These are phyloP conservation scores for Annona cherimola DNA, from an alignment of 164 flowering plant species.

Conservation along the genomic window DNA sequence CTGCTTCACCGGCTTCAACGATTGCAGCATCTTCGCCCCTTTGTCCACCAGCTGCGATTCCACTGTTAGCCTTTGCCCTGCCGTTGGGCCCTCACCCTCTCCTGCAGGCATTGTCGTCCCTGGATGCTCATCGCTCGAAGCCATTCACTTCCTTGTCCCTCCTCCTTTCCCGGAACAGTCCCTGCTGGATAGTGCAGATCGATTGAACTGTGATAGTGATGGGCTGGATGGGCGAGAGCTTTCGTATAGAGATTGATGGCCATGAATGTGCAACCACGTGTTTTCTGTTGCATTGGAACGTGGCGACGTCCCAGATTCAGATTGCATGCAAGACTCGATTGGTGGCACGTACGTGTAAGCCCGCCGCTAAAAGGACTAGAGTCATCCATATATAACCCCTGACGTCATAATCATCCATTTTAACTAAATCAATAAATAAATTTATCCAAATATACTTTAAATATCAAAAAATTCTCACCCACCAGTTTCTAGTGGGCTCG, in stretches of 20 bases:
- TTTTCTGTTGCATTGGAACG: not conserved
- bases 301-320: not conserved
- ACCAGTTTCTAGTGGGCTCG: too few relatives aligned
- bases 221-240: not conserved
- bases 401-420: too few relatives aligned
- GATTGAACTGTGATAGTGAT: too few relatives aligned
- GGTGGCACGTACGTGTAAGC: too few relatives aligned
- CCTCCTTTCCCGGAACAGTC: not conserved
- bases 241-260: not conserved
- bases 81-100: conserved; percentile 21
- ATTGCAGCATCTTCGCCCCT: conserved; percentile 71
- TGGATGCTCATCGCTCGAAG: conserved; percentile 46
- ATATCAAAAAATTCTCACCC: too few relatives aligned
- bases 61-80: conserved; percentile 47
- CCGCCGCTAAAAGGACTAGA: too few relatives aligned
- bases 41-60: conserved; percentile 45
- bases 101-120: conserved; percentile 12
- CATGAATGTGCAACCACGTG: not conserved
- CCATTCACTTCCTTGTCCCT: conserved; percentile 21
- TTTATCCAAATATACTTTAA: too few relatives aligned
- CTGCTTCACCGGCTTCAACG: conserved; percentile 63
- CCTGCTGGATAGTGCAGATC: too few relatives aligned
- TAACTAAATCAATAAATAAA: too few relatives aligned
- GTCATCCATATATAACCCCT: too few relatives aligned
- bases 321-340: not conserved